A percentile compares a stretch with the other conserved stretches of the same genome.
Evolutionary conservation across 2,329 filamentous ascomycete genomes (phyloP).

Genomic region (Penicillium paneum): DNA sequence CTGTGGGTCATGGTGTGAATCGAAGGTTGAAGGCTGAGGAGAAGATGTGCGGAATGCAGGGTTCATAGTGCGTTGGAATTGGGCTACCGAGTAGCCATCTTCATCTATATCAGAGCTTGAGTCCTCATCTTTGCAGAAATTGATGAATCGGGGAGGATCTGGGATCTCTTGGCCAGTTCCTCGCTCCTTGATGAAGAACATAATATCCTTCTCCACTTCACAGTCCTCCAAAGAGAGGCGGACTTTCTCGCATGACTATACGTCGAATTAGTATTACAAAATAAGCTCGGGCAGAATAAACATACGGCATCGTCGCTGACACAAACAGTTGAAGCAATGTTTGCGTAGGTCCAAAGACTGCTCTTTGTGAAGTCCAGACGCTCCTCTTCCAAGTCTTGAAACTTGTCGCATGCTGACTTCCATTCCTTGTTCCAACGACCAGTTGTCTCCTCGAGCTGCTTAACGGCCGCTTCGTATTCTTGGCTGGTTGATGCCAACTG

Average conservation of each 20-base stretch:
- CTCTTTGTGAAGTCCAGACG: constrained; percentile 95
- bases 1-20: constrained; percentile 86
- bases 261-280: constrained; percentile 10
- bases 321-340: constrained; percentile 94
- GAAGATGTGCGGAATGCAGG: constrained; percentile 94
- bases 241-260: constrained; percentile 85
- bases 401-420: constrained; percentile 96
- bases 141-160: constrained; percentile 95
- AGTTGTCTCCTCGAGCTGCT: constrained; percentile 91
- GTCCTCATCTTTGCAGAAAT: constrained; percentile 89
- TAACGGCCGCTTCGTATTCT: constrained; percentile 91
- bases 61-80: constrained; percentile 93
- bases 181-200: constrained; percentile 77
- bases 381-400: constrained; percentile 97
- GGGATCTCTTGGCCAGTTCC: constrained; percentile 97
- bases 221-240: constrained; percentile 88
- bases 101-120: constrained; percentile 78
- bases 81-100: constrained; percentile 91
- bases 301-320: constrained; percentile 83
- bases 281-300: constrained; percentile 5
- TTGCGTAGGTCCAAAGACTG: constrained; percentile 96
- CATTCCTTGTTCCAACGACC: constrained; percentile 96
- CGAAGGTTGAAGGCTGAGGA: constrained; percentile 87
- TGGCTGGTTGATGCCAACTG: constrained; percentile 85
- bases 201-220: constrained; percentile 94